Conservation (phyloP, 2,329 filamentous ascomycete genomes). For the Sclerotinia trifoliorum region DNA sequence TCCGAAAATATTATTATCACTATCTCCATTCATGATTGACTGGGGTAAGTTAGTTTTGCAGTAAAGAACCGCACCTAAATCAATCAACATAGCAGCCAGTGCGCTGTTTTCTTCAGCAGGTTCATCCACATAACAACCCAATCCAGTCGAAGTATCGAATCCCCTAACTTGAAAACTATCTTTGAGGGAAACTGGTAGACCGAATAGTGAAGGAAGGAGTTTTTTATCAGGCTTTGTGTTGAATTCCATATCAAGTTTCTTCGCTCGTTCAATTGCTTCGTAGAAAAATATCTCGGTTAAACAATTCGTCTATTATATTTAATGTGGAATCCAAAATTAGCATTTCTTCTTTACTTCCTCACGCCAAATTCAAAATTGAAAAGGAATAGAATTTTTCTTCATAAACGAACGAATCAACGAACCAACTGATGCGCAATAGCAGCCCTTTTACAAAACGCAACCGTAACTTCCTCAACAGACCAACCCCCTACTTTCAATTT, state of each 20-base stretch:
- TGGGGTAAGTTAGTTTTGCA: constrained; percentile 11
- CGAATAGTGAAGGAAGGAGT: constrained; percentile 38
- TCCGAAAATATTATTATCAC: constrained; percentile 39
- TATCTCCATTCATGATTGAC: constrained; percentile 26
- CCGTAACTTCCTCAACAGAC: constrained; percentile 41
- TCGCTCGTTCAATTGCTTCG: constrained; percentile 37
- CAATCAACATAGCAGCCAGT: constrained; percentile 61
- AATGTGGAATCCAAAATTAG: background rate
- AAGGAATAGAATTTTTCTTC: too few relatives aligned
- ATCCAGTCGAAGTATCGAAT: constrained; percentile 40
- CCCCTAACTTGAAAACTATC: constrained; percentile 73
- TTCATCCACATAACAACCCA: constrained; percentile 80
- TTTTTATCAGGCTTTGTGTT: constrained; percentile 37
- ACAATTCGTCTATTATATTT: constrained; percentile 27
- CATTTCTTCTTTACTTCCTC: background rate
- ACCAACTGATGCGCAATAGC: constrained; percentile 47
- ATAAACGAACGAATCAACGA: too few relatives aligned
- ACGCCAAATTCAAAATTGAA: background rate
- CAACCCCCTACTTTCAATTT: constrained; percentile 27
- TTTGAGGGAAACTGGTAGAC: constrained; percentile 42
- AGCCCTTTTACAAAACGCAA: constrained; percentile 50
- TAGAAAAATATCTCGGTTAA: constrained; percentile 48
- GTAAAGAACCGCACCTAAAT: constrained; percentile 71
- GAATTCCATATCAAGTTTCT: constrained; percentile 46
- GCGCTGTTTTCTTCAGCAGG: constrained; percentile 64